Evolutionary conservation across 1,139 yeast species (phyloP).

Genomic region (Debaryomycetaceae sp.): DNA sequence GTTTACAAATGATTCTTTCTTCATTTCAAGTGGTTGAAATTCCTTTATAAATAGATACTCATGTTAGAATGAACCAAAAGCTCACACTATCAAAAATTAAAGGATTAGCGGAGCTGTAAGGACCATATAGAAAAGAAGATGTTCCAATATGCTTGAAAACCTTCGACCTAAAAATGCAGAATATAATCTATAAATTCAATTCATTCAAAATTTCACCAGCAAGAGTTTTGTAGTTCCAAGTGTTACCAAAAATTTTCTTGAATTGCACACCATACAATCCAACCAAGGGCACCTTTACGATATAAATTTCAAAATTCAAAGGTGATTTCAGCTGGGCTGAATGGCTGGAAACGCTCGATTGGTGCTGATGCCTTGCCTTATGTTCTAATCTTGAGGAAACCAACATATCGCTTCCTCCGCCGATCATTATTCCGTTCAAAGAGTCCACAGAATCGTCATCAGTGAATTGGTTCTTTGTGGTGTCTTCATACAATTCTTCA

Average conservation of each 20-base stretch:
- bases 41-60: neutral
- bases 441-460: slow-evolving; percentile 65
- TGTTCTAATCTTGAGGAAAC: slow-evolving; percentile 59
- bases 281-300: slow-evolving; percentile 88
- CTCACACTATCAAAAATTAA: neutral
- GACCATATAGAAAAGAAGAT: no score
- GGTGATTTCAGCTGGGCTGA: slow-evolving; percentile 38
- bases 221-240: slow-evolving; percentile 93
- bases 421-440: slow-evolving; percentile 43
- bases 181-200: slow-evolving; percentile 50
- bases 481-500: slow-evolving; percentile 31
- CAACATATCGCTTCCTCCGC: slow-evolving; percentile 66
- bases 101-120: neutral
- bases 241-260: slow-evolving; percentile 88
- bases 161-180: no score
- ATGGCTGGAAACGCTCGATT: slow-evolving; percentile 23
- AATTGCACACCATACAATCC: slow-evolving; percentile 93
- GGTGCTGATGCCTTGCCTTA: slow-evolving; percentile 34
- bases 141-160: no score
- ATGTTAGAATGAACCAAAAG: neutral
- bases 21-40: neutral
- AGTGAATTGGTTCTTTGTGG: slow-evolving; percentile 22
- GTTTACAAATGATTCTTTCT: neutral
- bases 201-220: slow-evolving; percentile 84
- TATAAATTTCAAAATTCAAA: slow-evolving; percentile 84